Percentiles rank a stretch among this genome's conserved stretches.
Conservation (phyloP, 2,329 filamentous ascomycete genomes). For the Curvularia sp. region DNA sequence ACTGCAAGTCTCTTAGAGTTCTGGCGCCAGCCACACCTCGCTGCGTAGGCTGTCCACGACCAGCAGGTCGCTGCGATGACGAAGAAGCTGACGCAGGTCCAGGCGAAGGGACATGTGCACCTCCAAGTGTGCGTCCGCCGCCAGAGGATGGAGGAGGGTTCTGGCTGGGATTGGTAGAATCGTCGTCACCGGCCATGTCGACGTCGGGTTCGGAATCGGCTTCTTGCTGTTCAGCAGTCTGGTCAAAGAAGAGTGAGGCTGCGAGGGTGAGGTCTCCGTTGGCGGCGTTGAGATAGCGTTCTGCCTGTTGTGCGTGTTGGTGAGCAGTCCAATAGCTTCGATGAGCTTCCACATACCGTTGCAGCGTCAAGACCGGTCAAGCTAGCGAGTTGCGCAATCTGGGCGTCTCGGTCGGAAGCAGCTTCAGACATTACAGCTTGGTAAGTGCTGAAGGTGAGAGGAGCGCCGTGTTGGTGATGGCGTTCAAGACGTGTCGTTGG, state of each 20-base stretch:
- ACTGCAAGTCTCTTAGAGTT: conserved; percentile 56
- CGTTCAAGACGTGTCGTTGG: conserved; percentile 12
- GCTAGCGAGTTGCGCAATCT: conserved; percentile 46
- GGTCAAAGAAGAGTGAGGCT: conserved; percentile 55
- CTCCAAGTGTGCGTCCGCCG: conserved; percentile 48
- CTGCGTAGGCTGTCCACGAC: conserved; percentile 38
- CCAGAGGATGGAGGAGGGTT: conserved; percentile 35
- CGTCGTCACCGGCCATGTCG: conserved; percentile 48
- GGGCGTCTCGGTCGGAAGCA: conserved; percentile 41
- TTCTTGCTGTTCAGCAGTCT: conserved; percentile 32
- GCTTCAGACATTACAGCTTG: conserved; percentile 42
- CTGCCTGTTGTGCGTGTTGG: conserved; percentile 50
- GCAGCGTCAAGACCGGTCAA: conserved; percentile 45
- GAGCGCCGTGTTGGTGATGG: conserved; percentile 14
- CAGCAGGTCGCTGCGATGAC: conserved; percentile 25
- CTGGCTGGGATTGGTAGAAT: conserved; percentile 26
- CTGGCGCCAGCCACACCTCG: conserved; percentile 43
- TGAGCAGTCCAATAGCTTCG: conserved; percentile 31
- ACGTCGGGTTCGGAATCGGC: conserved; percentile 34
- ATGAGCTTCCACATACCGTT: conserved; percentile 43
- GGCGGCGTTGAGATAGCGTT: conserved; percentile 52
- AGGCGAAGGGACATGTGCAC: conserved; percentile 43
- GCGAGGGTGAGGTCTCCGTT: conserved; percentile 57
- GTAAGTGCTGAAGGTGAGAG: neutral
- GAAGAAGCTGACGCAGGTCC: conserved; percentile 24